Percentiles rank a stretch among this genome's conserved stretches.
Conservation (phyloP, 2,329 filamentous ascomycete species). For the Colletotrichum eleusines region DNA sequence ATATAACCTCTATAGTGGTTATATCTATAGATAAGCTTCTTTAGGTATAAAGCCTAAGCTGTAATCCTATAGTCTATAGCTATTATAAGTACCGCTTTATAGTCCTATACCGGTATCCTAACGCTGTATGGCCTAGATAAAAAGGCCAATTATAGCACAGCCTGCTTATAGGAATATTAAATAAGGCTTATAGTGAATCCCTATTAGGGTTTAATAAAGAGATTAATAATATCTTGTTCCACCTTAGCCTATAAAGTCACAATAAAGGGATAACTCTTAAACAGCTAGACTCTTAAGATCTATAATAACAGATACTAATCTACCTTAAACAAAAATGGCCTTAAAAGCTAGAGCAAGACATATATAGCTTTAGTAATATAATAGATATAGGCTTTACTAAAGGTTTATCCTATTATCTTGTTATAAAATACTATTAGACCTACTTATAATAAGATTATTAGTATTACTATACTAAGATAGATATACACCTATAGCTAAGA, state of each 20-base stretch:
- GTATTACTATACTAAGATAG: not conserved
- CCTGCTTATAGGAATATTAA: not conserved
- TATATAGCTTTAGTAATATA: not conserved
- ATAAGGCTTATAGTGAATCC: slow-evolving; percentile 8
- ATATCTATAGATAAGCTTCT: slow-evolving; percentile 5
- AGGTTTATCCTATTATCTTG: not conserved
- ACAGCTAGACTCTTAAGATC: slow-evolving; percentile 7
- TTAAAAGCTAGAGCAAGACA: not conserved
- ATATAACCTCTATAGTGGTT: slow-evolving; percentile 1
- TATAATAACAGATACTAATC: slow-evolving; percentile 8
- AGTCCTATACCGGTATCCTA: not conserved
- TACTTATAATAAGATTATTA: not conserved
- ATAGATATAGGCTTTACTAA: not conserved
- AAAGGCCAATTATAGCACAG: not conserved
- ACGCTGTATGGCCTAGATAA: not conserved
- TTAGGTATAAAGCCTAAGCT: not conserved
- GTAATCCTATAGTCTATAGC: not conserved
- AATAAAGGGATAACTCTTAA: slow-evolving; percentile 2
- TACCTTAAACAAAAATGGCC: not conserved
- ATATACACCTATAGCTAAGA: not conserved
- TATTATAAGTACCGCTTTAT: slow-evolving; percentile 7
- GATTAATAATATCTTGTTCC: slow-evolving; percentile 2
- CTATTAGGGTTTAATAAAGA: slow-evolving; percentile 2
- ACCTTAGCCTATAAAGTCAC: not conserved
- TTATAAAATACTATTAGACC: not conserved